Conservation (phyloP, 2,329 filamentous ascomycete species). For the Aspergillus aculeatinus region DNA sequence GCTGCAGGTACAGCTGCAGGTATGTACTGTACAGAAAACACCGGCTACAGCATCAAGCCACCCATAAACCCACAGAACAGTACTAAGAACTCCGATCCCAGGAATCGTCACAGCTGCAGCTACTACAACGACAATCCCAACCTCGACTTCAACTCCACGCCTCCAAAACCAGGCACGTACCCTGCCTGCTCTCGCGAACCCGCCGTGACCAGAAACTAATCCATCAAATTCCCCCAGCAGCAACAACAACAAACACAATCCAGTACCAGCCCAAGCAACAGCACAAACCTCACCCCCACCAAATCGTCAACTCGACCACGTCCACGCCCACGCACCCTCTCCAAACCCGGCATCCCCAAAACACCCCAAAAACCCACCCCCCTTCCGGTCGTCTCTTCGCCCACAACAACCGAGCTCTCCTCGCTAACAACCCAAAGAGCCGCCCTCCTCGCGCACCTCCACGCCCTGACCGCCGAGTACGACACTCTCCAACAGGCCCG, state of each 20-base stretch:
- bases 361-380: not conserved
- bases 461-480: conserved; percentile 42
- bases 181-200: too few relatives aligned
- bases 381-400: not conserved
- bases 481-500: conserved; percentile 55
- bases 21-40: too few relatives aligned
- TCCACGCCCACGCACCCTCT: not conserved
- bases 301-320: conserved; percentile 39
- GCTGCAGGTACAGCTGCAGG: too few relatives aligned
- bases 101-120: too few relatives aligned
- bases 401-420: not conserved
- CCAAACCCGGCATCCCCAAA: not conserved
- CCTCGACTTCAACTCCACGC: not conserved
- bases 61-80: too few relatives aligned
- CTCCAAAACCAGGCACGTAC: conserved; percentile 21
- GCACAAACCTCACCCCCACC: conserved; percentile 18
- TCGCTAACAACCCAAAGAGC: conserved; percentile 38
- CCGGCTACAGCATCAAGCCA: too few relatives aligned
- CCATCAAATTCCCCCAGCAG: too few relatives aligned
- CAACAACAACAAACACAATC: too few relatives aligned
- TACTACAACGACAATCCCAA: too few relatives aligned
- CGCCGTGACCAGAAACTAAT: too few relatives aligned
- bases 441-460: conserved; percentile 32
- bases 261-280: too few relatives aligned
- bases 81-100: too few relatives aligned